phyloP scores from a whole-genome alignment of 306 rosid genomes.

The Dalbergia cochinchinensis region DNA sequence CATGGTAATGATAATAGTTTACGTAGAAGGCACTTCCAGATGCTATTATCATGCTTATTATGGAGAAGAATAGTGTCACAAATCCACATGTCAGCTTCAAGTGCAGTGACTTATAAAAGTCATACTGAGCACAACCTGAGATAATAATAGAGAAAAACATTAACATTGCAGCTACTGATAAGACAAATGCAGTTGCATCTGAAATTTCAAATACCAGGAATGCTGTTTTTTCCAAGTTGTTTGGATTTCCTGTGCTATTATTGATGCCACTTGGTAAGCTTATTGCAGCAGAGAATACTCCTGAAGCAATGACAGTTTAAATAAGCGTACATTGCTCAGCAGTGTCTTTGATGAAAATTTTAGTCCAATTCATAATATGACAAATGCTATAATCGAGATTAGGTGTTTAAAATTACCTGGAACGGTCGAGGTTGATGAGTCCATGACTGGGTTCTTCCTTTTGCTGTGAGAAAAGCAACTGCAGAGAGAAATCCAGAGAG shows the following conservation, averaged over 20 bases:
- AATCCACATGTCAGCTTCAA: conserved; percentile 47
- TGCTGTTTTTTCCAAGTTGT: background rate
- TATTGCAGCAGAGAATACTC: conserved; percentile 51
- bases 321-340: conserved; percentile 43
- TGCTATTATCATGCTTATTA: conserved; percentile 46
- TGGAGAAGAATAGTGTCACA: conserved; percentile 40
- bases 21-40: conserved; percentile 48
- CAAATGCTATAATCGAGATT: no score
- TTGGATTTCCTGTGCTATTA: background rate
- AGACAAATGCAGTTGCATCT: conserved; percentile 45
- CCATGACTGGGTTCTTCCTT: no score
- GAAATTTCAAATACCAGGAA: conserved; percentile 45
- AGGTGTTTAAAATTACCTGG: no score
- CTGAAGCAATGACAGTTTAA: conserved; percentile 46
- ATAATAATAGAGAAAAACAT: conserved; percentile 51
- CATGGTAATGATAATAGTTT: background rate
- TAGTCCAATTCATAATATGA: no score
- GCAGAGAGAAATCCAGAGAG: no score
- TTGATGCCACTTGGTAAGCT: conserved; percentile 34
- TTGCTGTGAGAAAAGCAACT: no score
- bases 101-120: conserved; percentile 45
- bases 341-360: no score
- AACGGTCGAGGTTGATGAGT: no score
- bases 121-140: conserved; percentile 41
- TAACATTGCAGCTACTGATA: conserved; percentile 39